Base-by-base conservation (phyloP, 2,329 filamentous ascomycete species). In the Thielaviopsis musarum region DNA sequence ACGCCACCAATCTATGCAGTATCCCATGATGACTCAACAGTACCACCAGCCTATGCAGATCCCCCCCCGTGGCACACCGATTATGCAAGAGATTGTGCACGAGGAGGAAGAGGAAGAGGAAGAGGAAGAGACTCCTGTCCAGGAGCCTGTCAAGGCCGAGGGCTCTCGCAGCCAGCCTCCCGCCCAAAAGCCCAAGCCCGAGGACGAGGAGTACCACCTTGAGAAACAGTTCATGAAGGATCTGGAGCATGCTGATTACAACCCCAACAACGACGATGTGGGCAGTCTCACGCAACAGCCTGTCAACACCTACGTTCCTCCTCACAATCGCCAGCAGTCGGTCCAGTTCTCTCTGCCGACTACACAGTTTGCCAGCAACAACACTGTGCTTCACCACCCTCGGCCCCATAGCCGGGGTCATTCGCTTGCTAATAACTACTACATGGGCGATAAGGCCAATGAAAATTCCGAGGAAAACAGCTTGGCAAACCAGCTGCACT, bases 181-280 rank as follows among this genome's bases (percentile, higher is more conserved):
- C 65, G 90, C 90, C 65, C 77, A 95, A 24, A 89, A 95, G 68
- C 85, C 84, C 63, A 89, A 93, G 65, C 85, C 94, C 59, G 85
- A 93, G 56, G 87, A 91, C 66, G 85, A 87, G 4, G 88, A 95
- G 66, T 91, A 93, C 67, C 88, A 91, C 65, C 71, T 93, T 62
- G 87, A 91, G 67, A 83, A 90, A 67, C 83, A 88, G 62, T 82
- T 91, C 63, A 83, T 88, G 57, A 83, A 85, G 58, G 85, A 91
- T 66, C 75, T 91, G 55, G 85, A 91, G 62, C 85, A 90, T 64
- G 84, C 87, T 59, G 86, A 88, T 64, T 85, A 88, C 67, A 87
- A 82, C 65, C 84, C 84, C 1, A 82, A 83, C 56, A 74, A 77
- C 49, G 72, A 74, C 54, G 68, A 69, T 34, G 70, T 70, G 41